These are phyloP conservation scores for Cyamopsis tetragonoloba DNA, from an alignment of 306 rosid genomes.

Conservation along the genomic window DNA sequence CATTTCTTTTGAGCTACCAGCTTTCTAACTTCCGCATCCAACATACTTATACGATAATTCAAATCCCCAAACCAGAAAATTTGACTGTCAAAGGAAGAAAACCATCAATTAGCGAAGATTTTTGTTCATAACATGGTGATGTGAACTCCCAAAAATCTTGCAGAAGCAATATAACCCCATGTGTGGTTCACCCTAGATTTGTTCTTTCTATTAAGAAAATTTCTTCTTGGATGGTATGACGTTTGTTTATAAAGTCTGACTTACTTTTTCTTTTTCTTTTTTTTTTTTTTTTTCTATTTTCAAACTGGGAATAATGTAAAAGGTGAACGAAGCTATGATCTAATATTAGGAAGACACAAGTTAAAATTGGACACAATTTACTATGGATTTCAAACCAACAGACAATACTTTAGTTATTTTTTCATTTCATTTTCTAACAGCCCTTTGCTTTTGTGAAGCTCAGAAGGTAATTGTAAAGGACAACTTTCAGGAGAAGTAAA, in stretches of 20 bases:
- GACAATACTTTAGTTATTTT: background rate
- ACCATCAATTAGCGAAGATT: conserved; percentile 14
- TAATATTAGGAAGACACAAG: background rate
- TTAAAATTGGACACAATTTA: too few relatives aligned
- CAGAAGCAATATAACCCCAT: too few relatives aligned
- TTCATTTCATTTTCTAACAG: background rate
- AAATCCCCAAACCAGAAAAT: conserved; percentile 96
- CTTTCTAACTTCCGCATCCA: conserved; percentile 59
- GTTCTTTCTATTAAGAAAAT: background rate
- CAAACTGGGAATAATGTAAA: background rate
- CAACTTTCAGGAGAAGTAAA: background rate
- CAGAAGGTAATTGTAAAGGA: background rate
- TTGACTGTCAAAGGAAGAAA: conserved; percentile 53
- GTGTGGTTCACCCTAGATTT: background rate
- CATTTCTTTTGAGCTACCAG: conserved; percentile 55
- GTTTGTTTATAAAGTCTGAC: background rate
- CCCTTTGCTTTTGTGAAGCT: background rate
- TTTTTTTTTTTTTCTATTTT: background rate
- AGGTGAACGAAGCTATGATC: background rate
- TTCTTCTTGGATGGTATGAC: background rate
- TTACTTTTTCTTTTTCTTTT: background rate
- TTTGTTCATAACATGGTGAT: conserved; percentile 1
- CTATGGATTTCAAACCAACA: too few relatives aligned
- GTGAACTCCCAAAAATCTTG: background rate
- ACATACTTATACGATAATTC: conserved; percentile 78